Conservation (phyloP, 805 yeast species). For the Lipomyces sp. region DNA sequence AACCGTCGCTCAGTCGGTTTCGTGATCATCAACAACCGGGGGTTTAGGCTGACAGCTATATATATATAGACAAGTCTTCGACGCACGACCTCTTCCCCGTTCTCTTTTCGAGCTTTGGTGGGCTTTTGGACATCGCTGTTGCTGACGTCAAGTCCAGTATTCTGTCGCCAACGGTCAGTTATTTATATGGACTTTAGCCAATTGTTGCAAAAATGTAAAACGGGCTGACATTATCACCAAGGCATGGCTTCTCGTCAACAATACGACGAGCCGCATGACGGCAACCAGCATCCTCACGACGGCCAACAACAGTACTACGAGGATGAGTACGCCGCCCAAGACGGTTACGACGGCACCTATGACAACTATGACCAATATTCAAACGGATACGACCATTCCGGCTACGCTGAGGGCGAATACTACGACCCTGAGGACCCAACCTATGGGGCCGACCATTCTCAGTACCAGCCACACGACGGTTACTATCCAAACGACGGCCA, state of each 20-base stretch:
- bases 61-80: too few species aligned
- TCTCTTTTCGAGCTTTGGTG: too few species aligned
- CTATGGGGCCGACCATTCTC: conserved; percentile 16
- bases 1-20: too few species aligned
- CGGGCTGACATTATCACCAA: not conserved
- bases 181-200: too few species aligned
- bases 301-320: conserved; percentile 42
- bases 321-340: conserved; percentile 31
- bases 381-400: conserved; percentile 47
- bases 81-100: too few species aligned
- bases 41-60: too few species aligned
- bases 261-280: conserved; percentile 40
- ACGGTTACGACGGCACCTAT: conserved; percentile 31
- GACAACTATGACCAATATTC: conserved; percentile 52
- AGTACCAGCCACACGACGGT: conserved; percentile 37
- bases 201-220: too few species aligned
- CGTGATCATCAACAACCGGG: too few species aligned
- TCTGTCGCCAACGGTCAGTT: too few species aligned
- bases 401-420: conserved; percentile 48
- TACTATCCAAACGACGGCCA: conserved; percentile 34
- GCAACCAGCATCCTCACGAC: conserved; percentile 38
- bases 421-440: conserved; percentile 43
- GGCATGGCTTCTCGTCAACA: conserved; percentile 22
- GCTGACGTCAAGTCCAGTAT: too few species aligned
- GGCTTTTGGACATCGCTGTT: too few species aligned